These are phyloP conservation scores for Hyaloperonospora brassicae DNA, from an alignment of 352 stramenopile species.

Conservation along the genomic window DNA sequence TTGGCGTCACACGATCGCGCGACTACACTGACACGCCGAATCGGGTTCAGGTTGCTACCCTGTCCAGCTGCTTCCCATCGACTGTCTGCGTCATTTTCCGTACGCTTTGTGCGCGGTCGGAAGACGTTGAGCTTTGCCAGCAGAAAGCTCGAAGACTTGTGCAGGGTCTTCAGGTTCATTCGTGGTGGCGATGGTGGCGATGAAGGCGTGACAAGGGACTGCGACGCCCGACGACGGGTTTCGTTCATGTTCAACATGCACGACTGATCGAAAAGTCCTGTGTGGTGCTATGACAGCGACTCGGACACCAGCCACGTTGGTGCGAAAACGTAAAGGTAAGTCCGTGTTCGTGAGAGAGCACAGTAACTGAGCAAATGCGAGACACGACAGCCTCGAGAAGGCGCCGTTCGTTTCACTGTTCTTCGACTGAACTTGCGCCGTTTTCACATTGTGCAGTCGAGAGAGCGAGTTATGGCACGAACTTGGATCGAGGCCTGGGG, in stretches of 20 bases:
- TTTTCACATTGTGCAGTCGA: slow-evolving; percentile 11
- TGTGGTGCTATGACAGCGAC: slow-evolving; percentile 10
- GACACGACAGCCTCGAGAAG: neutral
- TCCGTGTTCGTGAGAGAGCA: slow-evolving; percentile 12
- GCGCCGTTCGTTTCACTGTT: slow-evolving; percentile 20
- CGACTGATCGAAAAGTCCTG: neutral
- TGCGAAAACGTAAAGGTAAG: slow-evolving; percentile 7
- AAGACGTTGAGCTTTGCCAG: slow-evolving; percentile 17
- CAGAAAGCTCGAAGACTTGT: slow-evolving; percentile 24
- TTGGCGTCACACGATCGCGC: slow-evolving; percentile 8
- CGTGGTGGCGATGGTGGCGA: neutral
- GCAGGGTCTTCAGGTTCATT: slow-evolving; percentile 4
- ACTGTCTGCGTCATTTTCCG: slow-evolving; percentile 3
- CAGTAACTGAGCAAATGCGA: slow-evolving; percentile 11
- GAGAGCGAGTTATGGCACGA: slow-evolving; percentile 11
- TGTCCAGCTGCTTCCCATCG: slow-evolving; percentile 7
- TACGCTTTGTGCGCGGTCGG: slow-evolving; percentile 7
- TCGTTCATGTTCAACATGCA: slow-evolving; percentile 25
- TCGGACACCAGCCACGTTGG: slow-evolving; percentile 1
- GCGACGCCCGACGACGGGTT: slow-evolving; percentile 10
- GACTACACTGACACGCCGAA: slow-evolving; percentile 13
- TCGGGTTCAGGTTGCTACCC: slow-evolving; percentile 15
- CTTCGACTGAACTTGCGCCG: slow-evolving; percentile 10
- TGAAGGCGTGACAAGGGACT: slow-evolving; percentile 7
- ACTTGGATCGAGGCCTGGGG: neutral